Conservation (phyloP, 139 green algal genomes). For the Edaphochlamys debaryana region DNA sequence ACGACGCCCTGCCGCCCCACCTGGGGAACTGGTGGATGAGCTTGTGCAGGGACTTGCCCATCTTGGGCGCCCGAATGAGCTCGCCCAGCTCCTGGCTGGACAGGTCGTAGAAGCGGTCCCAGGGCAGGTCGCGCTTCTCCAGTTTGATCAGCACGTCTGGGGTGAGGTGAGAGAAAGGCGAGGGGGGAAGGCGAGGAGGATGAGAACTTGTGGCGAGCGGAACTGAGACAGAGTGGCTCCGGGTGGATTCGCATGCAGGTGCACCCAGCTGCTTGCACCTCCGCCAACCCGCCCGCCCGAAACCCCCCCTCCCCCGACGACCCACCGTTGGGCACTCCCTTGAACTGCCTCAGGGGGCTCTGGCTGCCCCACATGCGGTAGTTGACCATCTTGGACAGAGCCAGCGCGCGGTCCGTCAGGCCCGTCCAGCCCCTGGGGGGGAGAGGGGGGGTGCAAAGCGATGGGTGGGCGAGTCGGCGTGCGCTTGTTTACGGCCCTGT, state of each 20-base stretch:
- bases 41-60: conserved; percentile 95
- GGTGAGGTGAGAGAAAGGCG: background rate
- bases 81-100: conserved; percentile 90
- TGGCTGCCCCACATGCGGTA: conserved; percentile 94
- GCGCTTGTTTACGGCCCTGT: no score
- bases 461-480: no score
- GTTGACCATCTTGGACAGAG: conserved; percentile 95
- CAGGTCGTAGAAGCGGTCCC: conserved; percentile 98
- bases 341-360: conserved; percentile 92
- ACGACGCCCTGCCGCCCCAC: no score
- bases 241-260: no score
- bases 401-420: conserved; percentile 89
- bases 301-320: no score
- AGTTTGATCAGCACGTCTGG: conserved; percentile 67
- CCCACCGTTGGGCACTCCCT: conserved; percentile 71
- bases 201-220: no score
- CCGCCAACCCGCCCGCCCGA: no score
- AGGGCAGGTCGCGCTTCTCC: conserved; percentile 95
- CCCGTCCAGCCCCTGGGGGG: conserved; percentile 94
- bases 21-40: conserved; percentile 96
- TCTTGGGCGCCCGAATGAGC: conserved; percentile 95
- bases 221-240: background rate
- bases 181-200: background rate
- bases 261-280: no score
- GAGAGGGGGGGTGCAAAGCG: no score